phyloP scores from a whole-genome alignment of 768 basidiomycete genomes.

The Russula sp. region DNA sequence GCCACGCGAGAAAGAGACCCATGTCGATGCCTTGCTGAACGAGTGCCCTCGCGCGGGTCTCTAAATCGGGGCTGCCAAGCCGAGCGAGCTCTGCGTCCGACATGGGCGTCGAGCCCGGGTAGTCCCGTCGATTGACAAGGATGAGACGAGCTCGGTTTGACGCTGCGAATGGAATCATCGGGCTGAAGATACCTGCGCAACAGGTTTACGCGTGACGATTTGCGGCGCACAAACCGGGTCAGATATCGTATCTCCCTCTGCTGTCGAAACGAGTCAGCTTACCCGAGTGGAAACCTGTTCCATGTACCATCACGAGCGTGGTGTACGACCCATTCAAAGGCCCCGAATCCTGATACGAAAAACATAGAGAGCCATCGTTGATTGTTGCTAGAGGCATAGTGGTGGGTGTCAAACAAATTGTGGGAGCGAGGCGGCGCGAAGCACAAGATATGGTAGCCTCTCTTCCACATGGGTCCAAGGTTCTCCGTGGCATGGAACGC shows the following conservation, averaged over 20 bases:
- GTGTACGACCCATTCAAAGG: constrained; percentile 12
- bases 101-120: constrained; percentile 22
- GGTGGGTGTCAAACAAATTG: not conserved
- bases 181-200: constrained; percentile 21
- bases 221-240: not conserved
- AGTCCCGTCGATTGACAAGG: constrained; percentile 25
- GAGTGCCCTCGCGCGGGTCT: constrained; percentile 12
- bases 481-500: not conserved
- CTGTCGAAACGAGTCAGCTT: not conserved
- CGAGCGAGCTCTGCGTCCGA: constrained; percentile 19
- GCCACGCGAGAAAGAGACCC: constrained; percentile 19
- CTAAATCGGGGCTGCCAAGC: constrained; percentile 14
- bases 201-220: not conserved
- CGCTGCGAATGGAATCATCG: constrained; percentile 20
- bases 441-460: not conserved
- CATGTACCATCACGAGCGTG: constrained; percentile 20
- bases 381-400: constrained; percentile 17
- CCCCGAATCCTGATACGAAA: constrained; percentile 18
- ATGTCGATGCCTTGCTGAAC: constrained; percentile 14
- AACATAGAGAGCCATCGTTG: constrained; percentile 2
- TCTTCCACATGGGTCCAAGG: not conserved
- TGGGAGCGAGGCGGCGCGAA: no score
- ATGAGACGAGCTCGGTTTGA: constrained; percentile 22
- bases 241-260: not conserved
- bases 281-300: constrained; percentile 18